phyloP scores from a whole-genome alignment of 306 rosid species.

The Inga laurina region DNA sequence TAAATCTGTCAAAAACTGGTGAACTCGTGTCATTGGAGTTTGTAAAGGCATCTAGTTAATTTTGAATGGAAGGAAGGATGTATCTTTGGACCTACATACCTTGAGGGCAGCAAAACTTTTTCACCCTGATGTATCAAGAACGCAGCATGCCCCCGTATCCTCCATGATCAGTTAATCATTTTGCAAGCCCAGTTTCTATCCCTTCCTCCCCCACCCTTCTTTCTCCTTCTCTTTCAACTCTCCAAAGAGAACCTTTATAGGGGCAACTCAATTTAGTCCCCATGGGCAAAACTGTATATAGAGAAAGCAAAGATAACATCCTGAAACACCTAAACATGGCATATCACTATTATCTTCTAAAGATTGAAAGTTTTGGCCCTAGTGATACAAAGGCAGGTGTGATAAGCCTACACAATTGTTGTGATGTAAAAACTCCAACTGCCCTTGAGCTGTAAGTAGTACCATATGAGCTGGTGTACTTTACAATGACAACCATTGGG shows the following conservation, averaged over 20 bases:
- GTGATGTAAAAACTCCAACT: conserved; percentile 65
- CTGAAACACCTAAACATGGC: conserved; percentile 3
- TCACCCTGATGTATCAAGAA: background rate
- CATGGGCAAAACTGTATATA: background rate
- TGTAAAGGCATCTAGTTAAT: background rate
- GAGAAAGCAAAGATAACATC: background rate
- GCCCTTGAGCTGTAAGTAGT: conserved; percentile 54
- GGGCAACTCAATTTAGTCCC: background rate
- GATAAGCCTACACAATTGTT: conserved; percentile 51
- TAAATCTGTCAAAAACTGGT: background rate
- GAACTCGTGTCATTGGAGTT: background rate
- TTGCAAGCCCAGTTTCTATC: background rate
- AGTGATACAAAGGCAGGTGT: conserved; percentile 42
- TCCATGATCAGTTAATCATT: background rate
- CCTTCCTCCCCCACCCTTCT: background rate
- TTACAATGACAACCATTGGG: conserved; percentile 60
- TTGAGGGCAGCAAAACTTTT: background rate
- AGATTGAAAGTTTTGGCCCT: conserved; percentile 35
- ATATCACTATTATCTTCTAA: conserved; percentile 26
- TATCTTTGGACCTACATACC: background rate
- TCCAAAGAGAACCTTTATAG: background rate
- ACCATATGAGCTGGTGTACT: conserved; percentile 40
- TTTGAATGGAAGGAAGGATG: background rate
- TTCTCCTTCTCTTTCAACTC: background rate
- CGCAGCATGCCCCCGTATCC: background rate